Evolutionary conservation across 208 protist genomes (phyloP).

Genomic region (Wallacemonas rigidus): DNA sequence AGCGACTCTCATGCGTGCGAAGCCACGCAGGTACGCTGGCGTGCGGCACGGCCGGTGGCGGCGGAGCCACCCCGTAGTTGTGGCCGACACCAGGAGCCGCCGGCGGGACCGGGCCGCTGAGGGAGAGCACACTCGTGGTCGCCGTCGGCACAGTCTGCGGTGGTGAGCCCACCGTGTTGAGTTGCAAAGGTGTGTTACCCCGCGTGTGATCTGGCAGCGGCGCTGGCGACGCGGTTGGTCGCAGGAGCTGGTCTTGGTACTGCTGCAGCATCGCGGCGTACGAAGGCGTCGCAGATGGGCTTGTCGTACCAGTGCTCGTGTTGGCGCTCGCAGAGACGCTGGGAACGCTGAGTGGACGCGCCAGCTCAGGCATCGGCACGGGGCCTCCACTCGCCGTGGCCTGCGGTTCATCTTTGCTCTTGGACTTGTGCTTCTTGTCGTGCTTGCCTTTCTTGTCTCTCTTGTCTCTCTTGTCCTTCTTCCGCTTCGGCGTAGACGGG

Average conservation of each 20-base stretch:
- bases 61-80: slow-evolving; percentile 7
- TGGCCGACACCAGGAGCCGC: slow-evolving; percentile 8
- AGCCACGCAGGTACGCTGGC: slow-evolving; percentile 14
- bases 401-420: neutral
- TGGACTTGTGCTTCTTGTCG: slow-evolving; percentile 9
- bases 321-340: neutral
- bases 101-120: neutral
- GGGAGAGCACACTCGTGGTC: neutral
- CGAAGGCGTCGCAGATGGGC: neutral
- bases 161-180: slow-evolving; percentile 12
- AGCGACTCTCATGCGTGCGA: slow-evolving; percentile 4
- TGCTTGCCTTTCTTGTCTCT: slow-evolving; percentile 9
- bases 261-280: slow-evolving; percentile 17
- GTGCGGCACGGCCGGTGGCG: neutral
- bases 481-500: neutral
- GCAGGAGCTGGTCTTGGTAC: slow-evolving; percentile 13
- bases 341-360: neutral
- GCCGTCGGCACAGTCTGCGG: neutral
- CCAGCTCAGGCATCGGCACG: neutral
- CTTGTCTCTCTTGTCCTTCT: slow-evolving; percentile 3
- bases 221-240: neutral
- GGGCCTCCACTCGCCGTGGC: neutral
- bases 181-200: neutral
- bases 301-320: neutral
- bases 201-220: neutral